phyloP scores from a whole-genome alignment of 768 basidiomycete species.

The Suillus variegatus region DNA sequence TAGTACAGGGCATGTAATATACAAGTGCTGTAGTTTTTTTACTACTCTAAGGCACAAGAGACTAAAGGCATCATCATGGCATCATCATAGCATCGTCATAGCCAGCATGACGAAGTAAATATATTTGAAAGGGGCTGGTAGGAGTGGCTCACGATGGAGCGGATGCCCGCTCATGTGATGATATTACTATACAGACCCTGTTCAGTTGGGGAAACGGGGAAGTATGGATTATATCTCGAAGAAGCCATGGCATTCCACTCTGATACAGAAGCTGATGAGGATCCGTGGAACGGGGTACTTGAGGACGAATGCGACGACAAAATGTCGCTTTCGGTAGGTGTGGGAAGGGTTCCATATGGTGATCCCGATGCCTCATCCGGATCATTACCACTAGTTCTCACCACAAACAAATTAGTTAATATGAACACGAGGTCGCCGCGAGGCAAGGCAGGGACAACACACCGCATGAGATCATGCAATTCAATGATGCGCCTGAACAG shows the following conservation, averaged over 20 bases:
- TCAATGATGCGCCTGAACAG: slow-evolving; percentile 62
- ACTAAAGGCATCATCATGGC: slow-evolving; percentile 13
- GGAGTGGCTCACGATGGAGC: slow-evolving; percentile 4
- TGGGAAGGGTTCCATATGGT: slow-evolving; percentile 56
- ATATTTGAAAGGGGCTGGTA: slow-evolving; percentile 14
- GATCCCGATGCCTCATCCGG: slow-evolving; percentile 46
- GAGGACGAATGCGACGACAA: slow-evolving; percentile 48
- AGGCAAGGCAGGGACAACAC: slow-evolving; percentile 38
- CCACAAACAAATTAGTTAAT: slow-evolving; percentile 32
- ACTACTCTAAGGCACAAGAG: slow-evolving; percentile 30
- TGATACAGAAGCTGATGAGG: slow-evolving; percentile 46
- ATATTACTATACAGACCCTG: slow-evolving; percentile 59
- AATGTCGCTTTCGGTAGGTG: slow-evolving; percentile 64
- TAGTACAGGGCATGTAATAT: slow-evolving; percentile 36
- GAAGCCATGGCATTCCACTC: slow-evolving; percentile 62
- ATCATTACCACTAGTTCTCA: slow-evolving; percentile 52
- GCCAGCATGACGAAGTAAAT: slow-evolving; percentile 34
- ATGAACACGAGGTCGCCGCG: slow-evolving; percentile 33
- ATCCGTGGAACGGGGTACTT: slow-evolving; percentile 41
- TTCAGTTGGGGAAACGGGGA: slow-evolving; percentile 57
- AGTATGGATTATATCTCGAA: slow-evolving; percentile 68
- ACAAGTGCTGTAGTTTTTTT: slow-evolving; percentile 27
- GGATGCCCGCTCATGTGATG: slow-evolving; percentile 44
- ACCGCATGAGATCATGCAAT: slow-evolving; percentile 67
- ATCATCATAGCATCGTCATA: slow-evolving; percentile 30